phyloP scores from a whole-genome alignment of 2,329 filamentous ascomycete species.

The Lasiodiplodia hormozganensis region DNA sequence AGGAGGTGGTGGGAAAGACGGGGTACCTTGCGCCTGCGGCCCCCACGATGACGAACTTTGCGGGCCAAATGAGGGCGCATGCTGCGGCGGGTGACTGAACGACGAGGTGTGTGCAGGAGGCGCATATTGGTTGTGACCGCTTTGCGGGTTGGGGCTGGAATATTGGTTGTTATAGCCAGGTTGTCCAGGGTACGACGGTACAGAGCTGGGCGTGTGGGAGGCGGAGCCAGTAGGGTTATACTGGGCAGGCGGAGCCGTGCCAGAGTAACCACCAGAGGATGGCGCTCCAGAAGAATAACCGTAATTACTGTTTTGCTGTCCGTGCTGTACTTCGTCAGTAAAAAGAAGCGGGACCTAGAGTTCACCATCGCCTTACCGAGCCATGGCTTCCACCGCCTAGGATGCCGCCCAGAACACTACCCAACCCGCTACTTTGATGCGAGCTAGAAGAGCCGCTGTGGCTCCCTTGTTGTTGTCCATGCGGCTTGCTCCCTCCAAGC shows the following conservation, averaged over 20 bases:
- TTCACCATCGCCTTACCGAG: slow-evolving; percentile 38
- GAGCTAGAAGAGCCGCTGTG: slow-evolving; percentile 33
- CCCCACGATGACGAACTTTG: slow-evolving; percentile 14
- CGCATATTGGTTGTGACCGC: slow-evolving; percentile 38
- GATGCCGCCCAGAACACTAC: slow-evolving; percentile 42
- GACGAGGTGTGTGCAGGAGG: slow-evolving; percentile 12
- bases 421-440: slow-evolving; percentile 36
- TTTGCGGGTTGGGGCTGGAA: slow-evolving; percentile 13
- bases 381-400: slow-evolving; percentile 40
- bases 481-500: slow-evolving; percentile 45
- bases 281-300: slow-evolving; percentile 67
- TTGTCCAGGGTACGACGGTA: slow-evolving; percentile 22
- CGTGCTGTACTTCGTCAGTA: slow-evolving; percentile 16
- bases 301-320: slow-evolving; percentile 57
- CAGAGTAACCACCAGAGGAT: slow-evolving; percentile 62
- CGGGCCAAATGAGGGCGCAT: slow-evolving; percentile 24
- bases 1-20: slow-evolving; percentile 25
- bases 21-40: not conserved
- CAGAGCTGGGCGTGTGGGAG: slow-evolving; percentile 24
- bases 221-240: slow-evolving; percentile 47
- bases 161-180: slow-evolving; percentile 21
- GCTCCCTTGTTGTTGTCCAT: slow-evolving; percentile 46
- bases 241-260: slow-evolving; percentile 67
- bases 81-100: slow-evolving; percentile 9
- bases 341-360: not conserved